Percentiles rank a stretch among this genome's conserved stretches.
Evolutionary conservation across 306 rosid genomes (phyloP).

Genomic region (Cicer arietinum): DNA sequence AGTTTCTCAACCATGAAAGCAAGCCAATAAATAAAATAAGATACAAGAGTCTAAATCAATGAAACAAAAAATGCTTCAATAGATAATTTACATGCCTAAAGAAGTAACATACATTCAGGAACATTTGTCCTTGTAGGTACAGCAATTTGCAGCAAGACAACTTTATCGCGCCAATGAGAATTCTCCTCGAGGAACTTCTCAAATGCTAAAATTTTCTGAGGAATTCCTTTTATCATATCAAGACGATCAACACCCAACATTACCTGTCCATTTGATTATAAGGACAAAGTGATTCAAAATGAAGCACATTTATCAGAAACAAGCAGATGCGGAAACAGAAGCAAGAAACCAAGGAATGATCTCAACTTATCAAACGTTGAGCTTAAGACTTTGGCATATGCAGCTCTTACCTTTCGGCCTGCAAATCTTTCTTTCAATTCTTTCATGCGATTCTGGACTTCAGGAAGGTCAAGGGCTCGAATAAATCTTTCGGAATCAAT

Average conservation of each 20-base stretch:
- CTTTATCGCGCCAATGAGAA: slow-evolving; percentile 87
- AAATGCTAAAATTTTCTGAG: slow-evolving; percentile 91
- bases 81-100: slow-evolving; percentile 36
- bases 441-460: slow-evolving; percentile 83
- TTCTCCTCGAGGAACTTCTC: slow-evolving; percentile 96
- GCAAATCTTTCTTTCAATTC: slow-evolving; percentile 88
- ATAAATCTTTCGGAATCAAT: slow-evolving; percentile 87
- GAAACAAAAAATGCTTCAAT: slow-evolving; percentile 26
- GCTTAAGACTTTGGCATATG: slow-evolving; percentile 20
- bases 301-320: slow-evolving; percentile 23
- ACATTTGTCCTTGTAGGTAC: slow-evolving; percentile 95
- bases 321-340: slow-evolving; percentile 20
- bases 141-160: slow-evolving; percentile 93
- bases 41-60: slow-evolving; percentile 3
- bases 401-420: slow-evolving; percentile 75
- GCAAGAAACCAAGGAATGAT: slow-evolving; percentile 23
- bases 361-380: slow-evolving; percentile 3
- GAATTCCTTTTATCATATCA: slow-evolving; percentile 98
- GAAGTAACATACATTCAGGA: slow-evolving; percentile 77
- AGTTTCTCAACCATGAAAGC: not conserved
- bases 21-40: not conserved
- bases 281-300: slow-evolving; percentile 43
- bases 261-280: slow-evolving; percentile 65
- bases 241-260: slow-evolving; percentile 98
- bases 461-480: slow-evolving; percentile 84